phyloP scores from a whole-genome alignment of 441 rosid species.

The Erodium trifolium region DNA sequence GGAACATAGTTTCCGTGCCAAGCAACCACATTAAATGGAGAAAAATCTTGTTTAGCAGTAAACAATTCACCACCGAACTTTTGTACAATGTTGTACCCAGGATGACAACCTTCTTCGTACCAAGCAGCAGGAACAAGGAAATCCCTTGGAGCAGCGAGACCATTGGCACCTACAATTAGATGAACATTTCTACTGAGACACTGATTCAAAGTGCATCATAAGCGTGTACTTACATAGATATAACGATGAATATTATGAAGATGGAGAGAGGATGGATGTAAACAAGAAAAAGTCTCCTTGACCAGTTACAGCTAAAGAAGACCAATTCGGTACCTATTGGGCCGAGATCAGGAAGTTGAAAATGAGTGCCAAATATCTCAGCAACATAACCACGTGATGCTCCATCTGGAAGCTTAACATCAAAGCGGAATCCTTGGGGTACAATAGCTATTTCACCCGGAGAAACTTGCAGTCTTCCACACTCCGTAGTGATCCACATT shows the following conservation, averaged over 20 bases:
- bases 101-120: conserved; percentile 61
- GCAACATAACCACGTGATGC: conserved; percentile 86
- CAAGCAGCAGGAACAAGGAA: conserved; percentile 80
- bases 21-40: conserved; percentile 92
- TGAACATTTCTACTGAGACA: conserved; percentile 3
- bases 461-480: conserved; percentile 74
- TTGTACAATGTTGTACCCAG: conserved; percentile 61
- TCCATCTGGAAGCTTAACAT: conserved; percentile 68
- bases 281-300: conserved; percentile 9
- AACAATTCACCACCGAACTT: conserved; percentile 86
- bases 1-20: conserved; percentile 99
- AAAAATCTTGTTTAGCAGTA: conserved; percentile 82
- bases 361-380: conserved; percentile 86
- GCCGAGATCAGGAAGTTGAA: conserved; percentile 98
- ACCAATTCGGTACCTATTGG: conserved; percentile 55
- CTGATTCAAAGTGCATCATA: conserved; percentile 4
- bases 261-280: neutral
- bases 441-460: conserved; percentile 82
- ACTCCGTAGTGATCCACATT: conserved; percentile 86
- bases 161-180: conserved; percentile 67
- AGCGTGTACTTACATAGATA: neutral
- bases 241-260: neutral
- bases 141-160: conserved; percentile 89
- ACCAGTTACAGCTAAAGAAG: neutral
- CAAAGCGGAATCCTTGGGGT: conserved; percentile 88